Base-by-base conservation (phyloP, 1,284 basidiomycete species). In the Pseudozyma flocculosa region DNA sequence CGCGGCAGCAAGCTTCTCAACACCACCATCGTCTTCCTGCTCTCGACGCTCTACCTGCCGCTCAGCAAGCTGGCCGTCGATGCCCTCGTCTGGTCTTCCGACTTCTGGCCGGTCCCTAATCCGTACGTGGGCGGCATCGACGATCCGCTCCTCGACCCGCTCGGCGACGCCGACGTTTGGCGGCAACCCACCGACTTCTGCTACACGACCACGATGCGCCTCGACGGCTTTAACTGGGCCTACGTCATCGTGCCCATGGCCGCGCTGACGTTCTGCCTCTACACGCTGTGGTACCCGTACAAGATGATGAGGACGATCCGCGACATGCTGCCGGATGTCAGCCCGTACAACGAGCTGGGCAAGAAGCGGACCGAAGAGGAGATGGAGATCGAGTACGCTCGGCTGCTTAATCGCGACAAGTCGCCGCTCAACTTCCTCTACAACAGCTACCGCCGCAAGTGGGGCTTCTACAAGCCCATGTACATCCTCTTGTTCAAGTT, bases 361-460 rank as follows among this genome's bases (percentile, higher is more conserved):
- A 81, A 83, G 26, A 82, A 74, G 24, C 80, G 89, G 30, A 85
- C 53, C 47, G 36, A 54, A 15, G 58, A 61, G 40, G 85, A 88
- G 54, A 81, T 87, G 80, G 85, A 90, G 70, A 81, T 79, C n/a
- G 87, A 88, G 79, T 90, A 90, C 62, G 84, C 86, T 54, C 82
- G 87, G 21, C 72, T 88, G 3, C 79, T 89, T 15, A 79, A 81
- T 43, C 82, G 85, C 11, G 88, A 90, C 77, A 79, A 78, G 23
- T 87, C 86, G 67, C 86, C 88, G 1, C 84, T 89, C 62, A 82
- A 82, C 5, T 90, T 89, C 72, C 79, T 90, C 3, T 90, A 90
- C 72, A 83, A 80, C 46, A 61, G 58, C 29, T 72, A 72, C 44
- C 53, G 58, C 18, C 51, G 85, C 85, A 86, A 66, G 30, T 82